These are phyloP conservation scores for Rutstroemia sp. DNA, from an alignment of 2,329 filamentous ascomycete genomes.

Conservation along the genomic window DNA sequence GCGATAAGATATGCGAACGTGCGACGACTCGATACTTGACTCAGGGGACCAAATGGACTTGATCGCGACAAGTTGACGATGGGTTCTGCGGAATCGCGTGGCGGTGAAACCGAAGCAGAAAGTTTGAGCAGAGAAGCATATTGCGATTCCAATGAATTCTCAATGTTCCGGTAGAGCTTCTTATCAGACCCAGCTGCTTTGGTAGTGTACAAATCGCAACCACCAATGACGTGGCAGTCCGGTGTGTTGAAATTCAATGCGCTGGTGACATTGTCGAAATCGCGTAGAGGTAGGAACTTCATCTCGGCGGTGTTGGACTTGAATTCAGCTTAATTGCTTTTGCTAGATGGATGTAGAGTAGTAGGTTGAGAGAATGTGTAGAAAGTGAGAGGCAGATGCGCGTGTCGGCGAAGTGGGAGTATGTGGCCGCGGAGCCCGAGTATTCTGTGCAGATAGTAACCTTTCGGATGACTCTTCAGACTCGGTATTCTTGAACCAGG, in stretches of 20 bases:
- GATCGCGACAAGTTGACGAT: conserved; percentile 71
- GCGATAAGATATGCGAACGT: conserved; percentile 96
- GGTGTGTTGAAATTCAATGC: conserved; percentile 93
- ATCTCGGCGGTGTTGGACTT: conserved; percentile 24
- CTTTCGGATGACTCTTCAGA: conserved; percentile 29
- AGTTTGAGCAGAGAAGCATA: conserved; percentile 83
- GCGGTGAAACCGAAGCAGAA: conserved; percentile 80
- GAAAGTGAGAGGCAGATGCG: conserved; percentile 13
- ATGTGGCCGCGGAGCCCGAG: conserved; percentile 28
- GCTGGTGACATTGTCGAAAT: conserved; percentile 86
- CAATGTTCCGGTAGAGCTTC: conserved; percentile 94
- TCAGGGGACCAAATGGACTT: conserved; percentile 86
- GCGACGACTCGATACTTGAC: conserved; percentile 78
- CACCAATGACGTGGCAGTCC: conserved; percentile 85
- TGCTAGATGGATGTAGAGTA: conserved; percentile 20
- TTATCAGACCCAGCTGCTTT: conserved; percentile 94
- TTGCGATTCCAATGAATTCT: conserved; percentile 82
- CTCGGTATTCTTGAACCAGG: conserved; percentile 29
- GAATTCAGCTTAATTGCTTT: conserved; percentile 15
- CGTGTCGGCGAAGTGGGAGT: conserved; percentile 22
- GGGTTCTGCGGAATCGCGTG: conserved; percentile 63
- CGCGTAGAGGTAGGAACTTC: conserved; percentile 85
- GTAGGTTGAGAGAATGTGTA: conserved; percentile 3
- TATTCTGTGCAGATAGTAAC: conserved; percentile 26
- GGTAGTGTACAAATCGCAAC: conserved; percentile 94